phyloP scores from a whole-genome alignment of 768 basidiomycete species.

The Exsudoporus frostii region DNA sequence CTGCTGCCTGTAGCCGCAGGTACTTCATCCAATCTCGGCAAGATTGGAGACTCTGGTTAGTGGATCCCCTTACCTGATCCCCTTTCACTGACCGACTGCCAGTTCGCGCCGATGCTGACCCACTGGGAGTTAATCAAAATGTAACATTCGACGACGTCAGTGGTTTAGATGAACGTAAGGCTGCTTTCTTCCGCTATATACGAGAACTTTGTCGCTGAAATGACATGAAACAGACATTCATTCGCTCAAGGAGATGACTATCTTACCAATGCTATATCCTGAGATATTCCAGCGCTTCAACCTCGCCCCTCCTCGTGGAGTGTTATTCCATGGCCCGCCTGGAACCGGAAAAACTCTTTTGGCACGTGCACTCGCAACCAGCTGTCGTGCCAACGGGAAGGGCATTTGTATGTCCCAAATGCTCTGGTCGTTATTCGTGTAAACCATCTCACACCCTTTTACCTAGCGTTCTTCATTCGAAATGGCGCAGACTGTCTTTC shows the following conservation, averaged over 20 bases:
- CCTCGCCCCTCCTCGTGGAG: conserved; percentile 93
- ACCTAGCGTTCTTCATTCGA: conserved; percentile 95
- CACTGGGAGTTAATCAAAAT: conserved; percentile 87
- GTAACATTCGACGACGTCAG: conserved; percentile 97
- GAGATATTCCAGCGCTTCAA: conserved; percentile 94
- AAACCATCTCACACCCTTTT: neutral
- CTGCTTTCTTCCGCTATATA: neutral
- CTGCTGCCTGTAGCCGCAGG: conserved; percentile 63
- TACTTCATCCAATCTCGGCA: conserved; percentile 83
- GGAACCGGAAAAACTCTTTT: conserved; percentile 98
- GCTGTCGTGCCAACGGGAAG: conserved; percentile 80
- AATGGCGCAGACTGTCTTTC: conserved; percentile 97
- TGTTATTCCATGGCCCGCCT: conserved; percentile 96
- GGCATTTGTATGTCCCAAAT: conserved; percentile 69
- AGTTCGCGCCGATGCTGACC: conserved; percentile 94
- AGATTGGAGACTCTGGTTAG: conserved; percentile 74
- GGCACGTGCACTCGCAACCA: conserved; percentile 91
- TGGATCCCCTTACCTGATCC: conserved; percentile 14
- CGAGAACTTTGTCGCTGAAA: neutral
- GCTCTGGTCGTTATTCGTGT: neutral
- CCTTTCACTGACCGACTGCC: conserved; percentile 7
- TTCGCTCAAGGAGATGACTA: conserved; percentile 96
- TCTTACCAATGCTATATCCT: conserved; percentile 91
- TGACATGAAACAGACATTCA: conserved; percentile 69
- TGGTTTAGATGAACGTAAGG: conserved; percentile 87